Base-by-base conservation (phyloP, 1,284 basidiomycete species). In the Rhizoctonia solani region DNA sequence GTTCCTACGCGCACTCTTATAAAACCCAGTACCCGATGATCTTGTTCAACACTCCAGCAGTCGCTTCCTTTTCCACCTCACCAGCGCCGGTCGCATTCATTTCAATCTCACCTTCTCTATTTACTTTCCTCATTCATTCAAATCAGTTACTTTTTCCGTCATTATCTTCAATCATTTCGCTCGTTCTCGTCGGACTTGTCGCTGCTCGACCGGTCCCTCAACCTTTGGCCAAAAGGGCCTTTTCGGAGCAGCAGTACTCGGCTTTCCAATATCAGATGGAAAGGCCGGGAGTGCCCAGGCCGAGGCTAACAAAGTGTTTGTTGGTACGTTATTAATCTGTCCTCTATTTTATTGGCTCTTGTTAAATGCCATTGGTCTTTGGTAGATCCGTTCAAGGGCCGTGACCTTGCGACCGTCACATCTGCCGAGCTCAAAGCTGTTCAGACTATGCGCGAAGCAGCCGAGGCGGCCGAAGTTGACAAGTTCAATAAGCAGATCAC, bases 221-320 rank as follows among this genome's bases (percentile, higher is more conserved):
- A 34, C 39, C 25, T 32, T 6, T 19, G 14, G 34, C n/a, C n/a
- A n/a, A n/a, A n/a, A n/a, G n/a, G n/a, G n/a, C n/a, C n/a, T n/a
- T n/a, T n/a, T n/a, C n/a, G n/a, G 16, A 14, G 11, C 68, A 80
- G 78, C 71, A n/a, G n/a, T 81, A 81, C 68, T 73, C 76, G 23
- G 74, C 76, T 41, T 81, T 83, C 78, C 81, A 82, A 82, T 83
- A 66, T 82, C 80, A 2, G 77, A 79, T 70, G 80, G 80, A 29
- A 74, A 75, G 9, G 79, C 75, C 9, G 81, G 81, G 3, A 74
- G 78, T 46, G 81, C 81, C 0, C 66, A 76, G 56, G 78, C 79
- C 0, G 69, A 80, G 68, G 81, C 81, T 1, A 77, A 78, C 68
- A 79, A 79, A 3, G 77, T 81, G 50, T 81, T 81, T 72, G 76